Conservation (phyloP, 2,329 filamentous ascomycete genomes). For the Rhynchosporium graminicola region DNA sequence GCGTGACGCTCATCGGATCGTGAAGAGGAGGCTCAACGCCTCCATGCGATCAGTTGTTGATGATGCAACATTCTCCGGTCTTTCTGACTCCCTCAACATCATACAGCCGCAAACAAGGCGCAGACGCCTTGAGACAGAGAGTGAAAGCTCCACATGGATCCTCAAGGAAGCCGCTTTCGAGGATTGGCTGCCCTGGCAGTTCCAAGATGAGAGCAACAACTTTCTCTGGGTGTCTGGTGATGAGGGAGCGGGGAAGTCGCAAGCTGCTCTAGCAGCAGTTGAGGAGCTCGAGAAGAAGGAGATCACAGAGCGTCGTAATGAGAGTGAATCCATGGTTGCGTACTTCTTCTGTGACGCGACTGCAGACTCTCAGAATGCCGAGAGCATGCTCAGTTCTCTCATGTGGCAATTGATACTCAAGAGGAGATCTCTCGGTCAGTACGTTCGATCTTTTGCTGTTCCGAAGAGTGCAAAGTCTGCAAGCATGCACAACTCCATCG, state of each 20-base stretch:
- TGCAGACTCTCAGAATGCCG: neutral
- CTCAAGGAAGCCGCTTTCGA: neutral
- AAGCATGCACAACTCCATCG: neutral
- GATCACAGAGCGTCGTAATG: neutral
- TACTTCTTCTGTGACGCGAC: neutral
- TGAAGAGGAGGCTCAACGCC: neutral
- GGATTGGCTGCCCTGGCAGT: neutral
- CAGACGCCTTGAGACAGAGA: neutral
- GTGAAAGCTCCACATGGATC: neutral
- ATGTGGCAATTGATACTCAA: constrained; percentile 1
- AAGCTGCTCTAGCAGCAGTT: neutral
- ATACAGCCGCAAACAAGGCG: neutral
- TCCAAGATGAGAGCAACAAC: neutral
- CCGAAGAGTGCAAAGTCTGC: neutral
- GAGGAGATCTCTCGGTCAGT: neutral
- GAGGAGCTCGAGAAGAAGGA: neutral
- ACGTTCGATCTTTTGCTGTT: neutral
- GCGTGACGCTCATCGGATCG: neutral
- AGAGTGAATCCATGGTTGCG: neutral
- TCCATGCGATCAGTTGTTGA: neutral
- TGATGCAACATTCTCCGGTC: neutral
- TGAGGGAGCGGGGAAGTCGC: neutral
- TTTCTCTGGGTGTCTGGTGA: neutral
- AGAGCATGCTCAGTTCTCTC: neutral
- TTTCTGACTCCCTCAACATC: neutral